phyloP scores from a whole-genome alignment of 2,329 filamentous ascomycete genomes.

The Elsinoe batatas region DNA sequence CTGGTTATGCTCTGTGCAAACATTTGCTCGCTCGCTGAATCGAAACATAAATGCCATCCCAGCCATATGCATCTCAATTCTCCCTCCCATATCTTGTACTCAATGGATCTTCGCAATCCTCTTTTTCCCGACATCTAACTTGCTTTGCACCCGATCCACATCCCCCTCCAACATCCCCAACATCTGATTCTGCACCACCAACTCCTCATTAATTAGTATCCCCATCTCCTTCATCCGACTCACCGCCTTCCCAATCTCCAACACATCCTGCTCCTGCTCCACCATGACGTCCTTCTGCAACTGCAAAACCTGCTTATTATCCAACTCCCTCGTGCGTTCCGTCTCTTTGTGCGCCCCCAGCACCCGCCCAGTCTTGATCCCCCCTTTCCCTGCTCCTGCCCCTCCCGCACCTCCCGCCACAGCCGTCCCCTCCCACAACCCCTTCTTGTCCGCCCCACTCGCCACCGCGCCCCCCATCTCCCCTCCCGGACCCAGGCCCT shows the following conservation, averaged over 20 bases:
- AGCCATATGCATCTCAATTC: not conserved
- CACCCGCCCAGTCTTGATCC: conserved; percentile 48
- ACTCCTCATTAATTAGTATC: conserved; percentile 62
- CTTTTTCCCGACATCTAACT: conserved; percentile 65
- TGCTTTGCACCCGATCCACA: conserved; percentile 53
- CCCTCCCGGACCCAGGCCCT: conserved; percentile 28
- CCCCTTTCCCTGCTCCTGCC: not conserved
- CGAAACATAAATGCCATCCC: not conserved
- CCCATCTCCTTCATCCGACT: conserved; percentile 69
- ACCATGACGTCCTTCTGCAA: conserved; percentile 64
- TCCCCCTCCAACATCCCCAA: conserved; percentile 58
- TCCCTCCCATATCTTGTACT: not conserved
- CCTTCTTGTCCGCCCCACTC: conserved; percentile 27
- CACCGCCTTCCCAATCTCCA: conserved; percentile 58
- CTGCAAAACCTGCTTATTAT: conserved; percentile 64
- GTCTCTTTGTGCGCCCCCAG: conserved; percentile 64
- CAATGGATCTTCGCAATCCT: conserved; percentile 53
- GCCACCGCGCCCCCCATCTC: conserved; percentile 29
- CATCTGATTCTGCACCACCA: conserved; percentile 61
- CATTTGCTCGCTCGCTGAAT: not conserved
- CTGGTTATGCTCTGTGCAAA: not conserved
- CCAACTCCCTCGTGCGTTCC: conserved; percentile 63
- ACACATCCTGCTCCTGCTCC: conserved; percentile 65
- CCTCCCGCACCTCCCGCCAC: conserved; percentile 11
- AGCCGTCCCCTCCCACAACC: conserved; percentile 25